phyloP scores from a whole-genome alignment of 179 eudicot genomes.

The Pouteria campechiana region DNA sequence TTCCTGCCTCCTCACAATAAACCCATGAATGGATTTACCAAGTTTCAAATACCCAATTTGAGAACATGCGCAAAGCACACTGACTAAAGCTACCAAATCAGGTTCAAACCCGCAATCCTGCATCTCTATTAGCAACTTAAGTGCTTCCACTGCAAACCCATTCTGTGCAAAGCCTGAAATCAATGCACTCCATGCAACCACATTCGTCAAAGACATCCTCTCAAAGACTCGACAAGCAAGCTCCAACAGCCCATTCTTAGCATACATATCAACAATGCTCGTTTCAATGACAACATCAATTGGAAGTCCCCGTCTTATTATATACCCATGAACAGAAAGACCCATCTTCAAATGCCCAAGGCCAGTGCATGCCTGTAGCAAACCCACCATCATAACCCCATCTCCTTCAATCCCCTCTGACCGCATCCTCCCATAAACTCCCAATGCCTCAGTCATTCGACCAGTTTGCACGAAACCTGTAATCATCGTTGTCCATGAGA shows the following conservation, averaged over 20 bases:
- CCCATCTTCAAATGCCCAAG: constrained; percentile 42
- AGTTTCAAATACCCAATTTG: constrained; percentile 46
- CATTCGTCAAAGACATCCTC: constrained; percentile 35
- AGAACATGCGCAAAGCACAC: constrained; percentile 64
- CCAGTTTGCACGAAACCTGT: constrained; percentile 59
- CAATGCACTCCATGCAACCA: constrained; percentile 65
- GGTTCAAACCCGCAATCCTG: constrained; percentile 47
- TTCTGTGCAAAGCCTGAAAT: constrained; percentile 79
- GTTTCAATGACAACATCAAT: constrained; percentile 44
- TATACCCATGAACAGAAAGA: constrained; percentile 59
- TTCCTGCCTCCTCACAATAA: constrained; percentile 29
- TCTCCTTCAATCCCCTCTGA: constrained; percentile 45
- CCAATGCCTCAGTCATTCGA: constrained; percentile 37
- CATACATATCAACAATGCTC: constrained; percentile 73
- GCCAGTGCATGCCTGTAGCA: constrained; percentile 60
- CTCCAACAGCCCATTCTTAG: constrained; percentile 50
- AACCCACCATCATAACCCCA: constrained; percentile 60
- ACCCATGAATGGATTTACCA: constrained; percentile 67
- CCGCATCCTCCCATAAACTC: constrained; percentile 33
- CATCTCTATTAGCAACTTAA: constrained; percentile 53
- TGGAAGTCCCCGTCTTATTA: constrained; percentile 34
- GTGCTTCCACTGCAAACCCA: constrained; percentile 54
- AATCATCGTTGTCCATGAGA: constrained; percentile 69
- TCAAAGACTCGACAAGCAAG: constrained; percentile 43
- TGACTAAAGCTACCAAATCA: constrained; percentile 41